Evolutionary conservation across 306 rosid species (phyloP), one percentile per base, ranked within the genome.

Genomic region (Cicer pinnatifidum): DNA sequence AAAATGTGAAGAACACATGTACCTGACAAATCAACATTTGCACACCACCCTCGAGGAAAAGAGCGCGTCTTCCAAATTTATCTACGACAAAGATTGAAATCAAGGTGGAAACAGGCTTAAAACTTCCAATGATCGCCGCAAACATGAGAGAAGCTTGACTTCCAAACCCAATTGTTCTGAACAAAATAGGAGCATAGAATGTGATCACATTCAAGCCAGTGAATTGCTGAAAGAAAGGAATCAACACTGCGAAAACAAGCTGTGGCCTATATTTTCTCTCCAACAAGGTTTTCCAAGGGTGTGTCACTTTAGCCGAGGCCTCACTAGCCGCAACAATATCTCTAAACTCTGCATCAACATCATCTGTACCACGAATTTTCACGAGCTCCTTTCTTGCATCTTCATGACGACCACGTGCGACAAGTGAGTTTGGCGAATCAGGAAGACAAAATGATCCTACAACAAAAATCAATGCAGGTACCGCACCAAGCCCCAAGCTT

Each of bases 201-300:
- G 95, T 87, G 82, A 90, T 89, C 38, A 87, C 95, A 58, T 90
- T 90, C 65, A 84, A 75, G 63, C 95, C 98, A 4, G 98, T 92
- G 69, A 92, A 83, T 69, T 92, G 97, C 70, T 92, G 97, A 57
- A 92, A 92, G 28, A 90, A 85, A 1, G 95, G 98, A 8, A 90
- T 92, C 19, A 39, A 67, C 15, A 92, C 28, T 63, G 97, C 91
- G 2, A 92, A 75, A 3, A 69, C 60, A 1, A 90, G 87, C 11
- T 90, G 95, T 1, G 97, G 92, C 57, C 95, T 87, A 6, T 90
- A 90, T 79, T 90, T 87, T 13, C 84, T 87, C 45, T 78, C 9
- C 11, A 41, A 23, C 58, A 86, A 60, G 7, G 86, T 75, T 8
- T 1, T 2, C 95, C 96, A 92, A 17, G 93, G 98, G 23, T 87